These are phyloP conservation scores for Gigaspora rosea DNA, from an alignment of 192 early-diverging fungal genomes.

Conservation along the genomic window DNA sequence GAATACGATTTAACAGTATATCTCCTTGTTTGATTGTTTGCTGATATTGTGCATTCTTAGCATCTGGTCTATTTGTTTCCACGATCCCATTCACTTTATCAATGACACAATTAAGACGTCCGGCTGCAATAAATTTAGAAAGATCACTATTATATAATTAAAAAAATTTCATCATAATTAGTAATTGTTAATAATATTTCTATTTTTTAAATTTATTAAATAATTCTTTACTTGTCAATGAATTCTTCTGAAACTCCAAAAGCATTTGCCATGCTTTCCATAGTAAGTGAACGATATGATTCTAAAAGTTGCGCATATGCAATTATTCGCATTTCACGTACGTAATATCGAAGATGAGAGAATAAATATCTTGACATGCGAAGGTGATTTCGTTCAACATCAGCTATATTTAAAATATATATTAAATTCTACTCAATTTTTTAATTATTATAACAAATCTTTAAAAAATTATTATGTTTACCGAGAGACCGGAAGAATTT, in stretches of 20 bases:
- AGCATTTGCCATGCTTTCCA: constrained; percentile 94
- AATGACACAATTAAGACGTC: constrained; percentile 96
- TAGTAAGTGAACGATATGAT: constrained; percentile 90
- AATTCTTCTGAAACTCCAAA: constrained; percentile 96
- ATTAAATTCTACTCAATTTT: not conserved
- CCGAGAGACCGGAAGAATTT: constrained; percentile 90
- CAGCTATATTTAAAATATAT: constrained; percentile 51
- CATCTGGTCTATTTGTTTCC: constrained; percentile 96
- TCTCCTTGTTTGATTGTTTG: constrained; percentile 96
- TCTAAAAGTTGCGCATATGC: constrained; percentile 96
- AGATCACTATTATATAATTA: constrained; percentile 67
- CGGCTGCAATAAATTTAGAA: constrained; percentile 91
- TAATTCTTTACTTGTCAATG: constrained; percentile 76
- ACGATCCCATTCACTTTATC: constrained; percentile 99
- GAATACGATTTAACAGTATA: constrained; percentile 89
- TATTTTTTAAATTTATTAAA: not conserved
- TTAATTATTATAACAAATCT: not conserved
- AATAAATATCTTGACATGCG: constrained; percentile 79
- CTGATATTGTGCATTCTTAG: constrained; percentile 99
- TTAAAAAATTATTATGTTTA: constrained; percentile 32
- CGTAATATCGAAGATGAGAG: constrained; percentile 89
- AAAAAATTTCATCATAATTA: not conserved
- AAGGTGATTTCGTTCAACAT: constrained; percentile 73
- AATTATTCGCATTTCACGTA: constrained; percentile 97
- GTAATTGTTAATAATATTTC: not conserved